Conservation (phyloP, 1,139 yeast genomes). For the Hansenula anomala region DNA sequence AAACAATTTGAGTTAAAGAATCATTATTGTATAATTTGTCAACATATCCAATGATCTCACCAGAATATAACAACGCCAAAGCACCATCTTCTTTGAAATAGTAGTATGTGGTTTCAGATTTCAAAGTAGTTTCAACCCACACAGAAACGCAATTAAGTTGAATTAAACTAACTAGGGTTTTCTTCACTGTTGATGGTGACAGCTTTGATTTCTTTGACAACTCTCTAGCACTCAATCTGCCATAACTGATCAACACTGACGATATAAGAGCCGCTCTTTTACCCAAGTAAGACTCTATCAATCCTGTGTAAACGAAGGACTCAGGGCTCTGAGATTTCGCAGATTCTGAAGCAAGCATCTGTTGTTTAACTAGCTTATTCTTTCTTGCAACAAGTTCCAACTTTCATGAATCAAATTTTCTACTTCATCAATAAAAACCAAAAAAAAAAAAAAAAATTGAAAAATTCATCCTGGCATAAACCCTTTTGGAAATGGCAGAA, state of each 20-base stretch:
- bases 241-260: conserved; percentile 53
- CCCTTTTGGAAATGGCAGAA: no score
- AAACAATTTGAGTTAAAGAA: conserved; percentile 60
- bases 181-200: conserved; percentile 42
- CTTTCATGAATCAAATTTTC: no score
- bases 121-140: conserved; percentile 39
- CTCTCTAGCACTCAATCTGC: conserved; percentile 50
- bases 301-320: conserved; percentile 49
- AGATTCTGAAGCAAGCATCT: conserved; percentile 9
- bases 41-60: conserved; percentile 62
- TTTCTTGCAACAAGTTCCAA: no score
- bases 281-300: conserved; percentile 56
- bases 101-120: conserved; percentile 41
- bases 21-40: conserved; percentile 36
- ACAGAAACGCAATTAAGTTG: conserved; percentile 61
- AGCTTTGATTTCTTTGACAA: conserved; percentile 37
- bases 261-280: conserved; percentile 56
- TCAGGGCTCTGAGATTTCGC: conserved; percentile 55
- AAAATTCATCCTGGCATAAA: no score
- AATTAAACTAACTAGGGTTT: conserved; percentile 57
- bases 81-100: conserved; percentile 62
- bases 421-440: no score
- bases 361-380: no score
- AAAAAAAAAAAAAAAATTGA: no score
- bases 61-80: conserved; percentile 63